Base-by-base conservation (phyloP, 2,329 filamentous ascomycete genomes). In the Beauveria pseudobassiana region DNA sequence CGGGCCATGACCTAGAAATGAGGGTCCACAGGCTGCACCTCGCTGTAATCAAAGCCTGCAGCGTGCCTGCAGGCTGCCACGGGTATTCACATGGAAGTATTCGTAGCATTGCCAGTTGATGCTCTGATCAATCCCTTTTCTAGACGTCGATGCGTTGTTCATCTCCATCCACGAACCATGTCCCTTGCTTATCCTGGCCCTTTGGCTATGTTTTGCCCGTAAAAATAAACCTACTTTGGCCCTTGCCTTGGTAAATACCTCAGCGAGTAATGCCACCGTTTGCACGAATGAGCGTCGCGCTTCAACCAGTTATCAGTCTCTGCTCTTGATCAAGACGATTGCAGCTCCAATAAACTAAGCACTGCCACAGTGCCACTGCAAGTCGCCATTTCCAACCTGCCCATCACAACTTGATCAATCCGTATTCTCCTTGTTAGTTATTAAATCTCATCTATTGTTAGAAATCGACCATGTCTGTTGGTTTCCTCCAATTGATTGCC, bases 71-170 rank as follows among this genome's bases (percentile, higher is more conserved):
- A 12, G 30, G 26, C 26, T 28, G 6, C 38, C 38, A 18, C 22
- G 22, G 22, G 28, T 28, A 28, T 28, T 28, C 28, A 2, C 28
- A 28, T 28, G 8, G 2, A 9, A 28, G 7, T 28, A 28, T 8
- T 8, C 8, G 28, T 8, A 28, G 28, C 28, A 42, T 42, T 42
- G 8, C 16, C 30, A 34, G 12, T 43, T n/a, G 7, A 9, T 28
- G 20, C 55, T 49, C 55, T 45, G 55, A 58, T 58, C 55, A 58
- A 58, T 58, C 45, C 55, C 55, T 49, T n/a, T 38, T 58, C 43
- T 28, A 30, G 55, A 38, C 28, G 40, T 38, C 10, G 55, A 58
- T 58, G 51, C 51, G 34, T 28, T 16, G 22, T 7, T 7, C 52
- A 40, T 38, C 9, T 26, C 22, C 52, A 43, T 26, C 52, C 34